phyloP scores from a whole-genome alignment of 2,329 filamentous ascomycete species.

The Phoma sp. region DNA sequence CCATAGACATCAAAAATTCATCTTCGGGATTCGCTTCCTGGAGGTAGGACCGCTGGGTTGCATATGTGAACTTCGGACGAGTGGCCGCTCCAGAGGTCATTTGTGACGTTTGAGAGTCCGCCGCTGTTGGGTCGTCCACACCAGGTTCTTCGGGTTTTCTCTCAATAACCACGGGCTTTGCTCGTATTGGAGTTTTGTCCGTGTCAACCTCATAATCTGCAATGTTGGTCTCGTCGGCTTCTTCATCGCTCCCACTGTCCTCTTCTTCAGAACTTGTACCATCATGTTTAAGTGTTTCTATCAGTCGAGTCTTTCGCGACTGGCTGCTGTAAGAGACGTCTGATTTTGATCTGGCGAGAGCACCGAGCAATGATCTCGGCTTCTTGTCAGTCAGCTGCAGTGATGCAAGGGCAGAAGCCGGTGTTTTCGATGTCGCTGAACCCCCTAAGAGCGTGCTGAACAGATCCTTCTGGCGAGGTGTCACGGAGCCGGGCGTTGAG shows the following conservation, averaged over 20 bases:
- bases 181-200: slow-evolving; percentile 1
- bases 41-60: slow-evolving; percentile 66
- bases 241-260: slow-evolving; percentile 35
- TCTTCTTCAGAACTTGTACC: slow-evolving; percentile 36
- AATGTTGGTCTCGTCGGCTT: slow-evolving; percentile 17
- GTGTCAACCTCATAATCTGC: not conserved
- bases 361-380: slow-evolving; percentile 28
- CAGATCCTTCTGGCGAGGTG: slow-evolving; percentile 46
- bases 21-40: slow-evolving; percentile 59
- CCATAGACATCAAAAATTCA: slow-evolving; percentile 45
- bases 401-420: slow-evolving; percentile 42
- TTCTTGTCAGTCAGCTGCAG: slow-evolving; percentile 40
- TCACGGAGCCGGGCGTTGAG: slow-evolving; percentile 39
- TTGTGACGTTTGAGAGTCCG: slow-evolving; percentile 41
- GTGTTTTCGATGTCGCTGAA: slow-evolving; percentile 33
- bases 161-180: not conserved
- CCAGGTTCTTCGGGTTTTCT: slow-evolving; percentile 26
- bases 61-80: slow-evolving; percentile 64
- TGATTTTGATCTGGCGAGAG: slow-evolving; percentile 41
- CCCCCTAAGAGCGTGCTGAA: slow-evolving; percentile 45
- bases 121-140: slow-evolving; percentile 23
- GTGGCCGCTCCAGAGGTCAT: slow-evolving; percentile 22
- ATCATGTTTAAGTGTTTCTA: slow-evolving; percentile 41
- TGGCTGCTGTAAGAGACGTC: slow-evolving; percentile 38
- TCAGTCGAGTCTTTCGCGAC: slow-evolving; percentile 38